Base-by-base conservation (phyloP, 306 rosid genomes). In the Prunus campanulata region DNA sequence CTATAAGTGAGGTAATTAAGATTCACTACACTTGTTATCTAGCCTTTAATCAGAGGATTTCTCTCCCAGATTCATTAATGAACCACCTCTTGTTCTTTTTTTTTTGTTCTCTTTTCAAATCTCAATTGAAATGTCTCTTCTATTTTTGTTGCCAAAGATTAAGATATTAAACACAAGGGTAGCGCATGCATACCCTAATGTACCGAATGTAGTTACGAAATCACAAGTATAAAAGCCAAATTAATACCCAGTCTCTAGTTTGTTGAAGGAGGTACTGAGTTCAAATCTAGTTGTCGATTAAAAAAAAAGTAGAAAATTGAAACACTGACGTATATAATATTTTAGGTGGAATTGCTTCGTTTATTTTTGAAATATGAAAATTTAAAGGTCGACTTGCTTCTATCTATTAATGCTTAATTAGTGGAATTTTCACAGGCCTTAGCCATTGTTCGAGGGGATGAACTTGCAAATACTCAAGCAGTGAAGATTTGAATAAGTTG, bases 381-480 rank as follows among this genome's bases (percentile, higher is more conserved):
- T 35, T 6, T 35, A 35, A 35, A 35, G 44, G 32, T 8, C 12
- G 46, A n/a, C 4, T 55, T 70, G 16, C 24, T 52, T 70, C 29
- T 11, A 5, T 70, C 18, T 30, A 29, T 12, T 30, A 15, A 22
- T 20, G 5, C 55, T 12, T 80, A 15, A 14, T 16, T 27, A 6
- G 42, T 48, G 12, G 49, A 8, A 54, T 42, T 10, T 66, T 59
- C 22, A 46, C 68, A 82, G 85, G 82, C 68, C 51, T 11, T 82
- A 25, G 75, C 75, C 24, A 63, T 82, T 66, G 85, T 77, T 50
- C 81, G 71, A 22, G 85, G 82, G 42, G 81, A 82, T 50, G 54
- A 67, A 47, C 82, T 62, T 67, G 72, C 29, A 6, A 6, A 9
- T 61, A 25, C 56, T 63, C 52, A 50, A 68, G 70, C 54, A 24